Percentiles rank a stretch among this genome's conserved stretches.
Conservation (phyloP, 371 early-diverging fungal genomes). For the Gilbertella persicaria region DNA sequence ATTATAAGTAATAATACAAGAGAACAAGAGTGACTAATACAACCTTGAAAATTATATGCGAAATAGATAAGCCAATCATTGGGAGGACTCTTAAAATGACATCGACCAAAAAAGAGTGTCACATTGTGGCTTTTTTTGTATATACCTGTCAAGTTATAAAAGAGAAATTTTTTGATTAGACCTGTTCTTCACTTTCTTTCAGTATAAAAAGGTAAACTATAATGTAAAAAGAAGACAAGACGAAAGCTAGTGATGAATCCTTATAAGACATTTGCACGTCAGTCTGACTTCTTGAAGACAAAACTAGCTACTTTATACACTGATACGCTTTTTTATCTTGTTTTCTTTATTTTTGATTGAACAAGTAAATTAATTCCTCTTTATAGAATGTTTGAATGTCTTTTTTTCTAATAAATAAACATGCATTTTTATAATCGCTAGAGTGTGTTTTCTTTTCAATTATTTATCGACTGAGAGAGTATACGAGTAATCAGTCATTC, state of each 20-base stretch:
- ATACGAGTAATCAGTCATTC: too few relatives aligned
- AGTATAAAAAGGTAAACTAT: neutral
- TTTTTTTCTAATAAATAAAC: too few relatives aligned
- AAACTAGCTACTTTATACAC: conserved; percentile 22
- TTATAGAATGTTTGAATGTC: too few relatives aligned
- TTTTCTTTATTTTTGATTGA: neutral
- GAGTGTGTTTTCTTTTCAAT: too few relatives aligned
- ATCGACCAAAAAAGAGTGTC: too few relatives aligned
- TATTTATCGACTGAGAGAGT: too few relatives aligned
- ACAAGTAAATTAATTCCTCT: too few relatives aligned
- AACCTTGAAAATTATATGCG: neutral
- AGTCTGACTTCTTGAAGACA: conserved; percentile 24
- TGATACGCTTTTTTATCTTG: conserved; percentile 1
- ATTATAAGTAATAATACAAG: conserved; percentile 2
- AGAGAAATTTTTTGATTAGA: neutral
- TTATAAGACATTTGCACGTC: conserved; percentile 26
- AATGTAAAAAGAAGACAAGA: neutral
- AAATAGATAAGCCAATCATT: neutral
- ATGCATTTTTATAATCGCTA: too few relatives aligned
- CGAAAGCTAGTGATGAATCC: conserved; percentile 19
- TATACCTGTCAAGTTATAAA: neutral
- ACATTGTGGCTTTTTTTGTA: neutral
- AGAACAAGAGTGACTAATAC: neutral
- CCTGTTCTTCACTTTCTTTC: neutral
- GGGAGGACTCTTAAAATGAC: too few relatives aligned